A percentile compares a stretch with the other conserved stretches of the same genome.
These are phyloP conservation scores for Trichoderma asperelloides DNA, from an alignment of 495 filamentous ascomycete genomes.

Conservation along the genomic window DNA sequence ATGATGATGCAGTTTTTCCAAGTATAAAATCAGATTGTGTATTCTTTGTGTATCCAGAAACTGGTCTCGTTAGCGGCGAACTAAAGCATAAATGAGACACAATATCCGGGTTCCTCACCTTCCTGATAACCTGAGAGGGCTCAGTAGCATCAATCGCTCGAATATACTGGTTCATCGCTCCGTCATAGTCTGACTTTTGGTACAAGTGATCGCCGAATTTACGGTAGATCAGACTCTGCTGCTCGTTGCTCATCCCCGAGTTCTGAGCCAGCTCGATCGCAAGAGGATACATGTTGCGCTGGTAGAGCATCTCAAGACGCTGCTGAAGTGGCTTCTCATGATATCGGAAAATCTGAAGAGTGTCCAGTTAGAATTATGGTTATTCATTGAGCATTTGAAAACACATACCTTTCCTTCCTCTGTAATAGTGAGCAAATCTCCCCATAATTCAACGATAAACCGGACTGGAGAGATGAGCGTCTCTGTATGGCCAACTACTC, in stretches of 20 bases:
- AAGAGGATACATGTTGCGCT: conserved; percentile 82
- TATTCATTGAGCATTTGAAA: neutral
- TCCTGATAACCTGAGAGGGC: conserved; percentile 87
- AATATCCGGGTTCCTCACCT: conserved; percentile 35
- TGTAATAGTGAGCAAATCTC: conserved; percentile 77
- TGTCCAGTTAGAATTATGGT: conserved; percentile 14
- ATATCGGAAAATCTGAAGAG: conserved; percentile 66
- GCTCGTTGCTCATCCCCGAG: conserved; percentile 61
- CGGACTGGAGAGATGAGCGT: conserved; percentile 69
- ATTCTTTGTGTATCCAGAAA: conserved; percentile 94
- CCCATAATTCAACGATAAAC: conserved; percentile 79
- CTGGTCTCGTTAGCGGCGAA: conserved; percentile 25
- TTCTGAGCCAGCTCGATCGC: conserved; percentile 94
- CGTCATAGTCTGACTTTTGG: conserved; percentile 88
- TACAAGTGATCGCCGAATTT: conserved; percentile 96
- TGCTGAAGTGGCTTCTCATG: conserved; percentile 87
- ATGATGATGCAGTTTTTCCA: conserved; percentile 93
- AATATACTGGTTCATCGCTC: conserved; percentile 96
- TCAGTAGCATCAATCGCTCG: conserved; percentile 93
- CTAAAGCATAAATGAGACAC: neutral
- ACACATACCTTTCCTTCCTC: conserved; percentile 76
- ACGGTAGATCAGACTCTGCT: conserved; percentile 85
- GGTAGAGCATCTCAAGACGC: conserved; percentile 87
- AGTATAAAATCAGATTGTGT: conserved; percentile 93
- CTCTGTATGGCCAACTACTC: conserved; percentile 86